Base-by-base conservation (phyloP, 2,329 filamentous ascomycete genomes). In the Orbilia blumenaviensis region DNA sequence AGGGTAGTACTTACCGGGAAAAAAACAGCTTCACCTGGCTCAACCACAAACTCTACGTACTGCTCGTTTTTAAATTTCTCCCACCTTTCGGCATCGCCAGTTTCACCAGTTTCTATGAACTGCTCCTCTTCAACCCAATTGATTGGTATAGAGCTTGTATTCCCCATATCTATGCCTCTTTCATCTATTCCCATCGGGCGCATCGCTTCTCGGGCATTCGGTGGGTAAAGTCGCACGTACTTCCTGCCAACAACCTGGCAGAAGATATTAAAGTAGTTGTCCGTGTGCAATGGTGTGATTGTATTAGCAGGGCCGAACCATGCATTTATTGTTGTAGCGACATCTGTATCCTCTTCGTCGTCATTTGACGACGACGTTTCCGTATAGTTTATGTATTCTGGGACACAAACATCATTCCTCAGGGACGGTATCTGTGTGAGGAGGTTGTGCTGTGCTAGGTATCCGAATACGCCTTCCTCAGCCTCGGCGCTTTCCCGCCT, bases 291-390 rank as follows among this genome's bases (percentile, higher is more conserved):
- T 0, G 95, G 95, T 0, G 93, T 97, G 78, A 97, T 94, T 0
- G 95, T 98, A 58, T 89, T 90, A 0, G 89, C 85, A 0, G 95
- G 95, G 0, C 95, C 95, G 78, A 98, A 91, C 95, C 95, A 99
- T 6, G 92, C 93, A 82, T 98, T 96, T 16, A 86, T 46, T 91
- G 85, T 0, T 92, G 92, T 21, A 88, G 86, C 5, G 85, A 85
- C 82, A 38, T 83, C 83, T 12, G n/a, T n/a, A n/a, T 29, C 66
- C 1, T 83, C 82, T 41, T 82, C 80, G 3, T 80, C 18, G 18
- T 46, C 6, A 2, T 64, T 48, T 8, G 23, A 9, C 16, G 9
- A 18, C 14, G 14, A 7, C 0, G 81, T 81, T 8, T 21, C 23
- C 2, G 60, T 75, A 34, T 66, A 72, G 12, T 77, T 42, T 3